A percentile compares a stretch with the other conserved stretches of the same genome.
Conservation (phyloP, 257 asterid species). For the Osmanthus fragrans region DNA sequence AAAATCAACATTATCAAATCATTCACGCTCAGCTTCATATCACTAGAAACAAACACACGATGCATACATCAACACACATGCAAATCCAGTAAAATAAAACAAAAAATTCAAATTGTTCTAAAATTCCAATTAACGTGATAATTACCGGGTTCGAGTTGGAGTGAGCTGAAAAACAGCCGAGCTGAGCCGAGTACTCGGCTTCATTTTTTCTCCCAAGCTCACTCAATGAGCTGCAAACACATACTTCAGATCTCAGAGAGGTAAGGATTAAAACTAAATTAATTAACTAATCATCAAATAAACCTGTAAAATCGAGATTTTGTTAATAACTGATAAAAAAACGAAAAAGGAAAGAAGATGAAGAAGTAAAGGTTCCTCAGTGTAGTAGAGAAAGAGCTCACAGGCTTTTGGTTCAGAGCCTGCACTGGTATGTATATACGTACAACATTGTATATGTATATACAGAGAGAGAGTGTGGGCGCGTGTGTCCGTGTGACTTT, state of each 20-base stretch:
- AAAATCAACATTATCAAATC: slow-evolving; percentile 18
- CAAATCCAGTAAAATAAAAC: neutral
- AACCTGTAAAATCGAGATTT: neutral
- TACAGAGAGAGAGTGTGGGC: slow-evolving; percentile 2
- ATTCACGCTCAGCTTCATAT: neutral
- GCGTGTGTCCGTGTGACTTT: slow-evolving; percentile 16
- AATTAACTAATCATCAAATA: neutral
- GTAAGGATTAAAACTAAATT: slow-evolving; percentile 6
- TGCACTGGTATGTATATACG: slow-evolving; percentile 11
- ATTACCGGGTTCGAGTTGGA: slow-evolving; percentile 88
- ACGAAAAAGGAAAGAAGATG: neutral
- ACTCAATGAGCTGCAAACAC: slow-evolving; percentile 22
- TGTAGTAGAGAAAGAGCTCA: slow-evolving; percentile 13
- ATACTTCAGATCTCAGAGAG: slow-evolving; percentile 58
- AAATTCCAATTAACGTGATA: neutral
- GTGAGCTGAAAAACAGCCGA: slow-evolving; percentile 92
- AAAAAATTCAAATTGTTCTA: neutral
- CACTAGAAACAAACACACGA: neutral
- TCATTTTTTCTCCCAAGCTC: slow-evolving; percentile 43
- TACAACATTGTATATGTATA: slow-evolving; percentile 20
- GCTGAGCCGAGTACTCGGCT: slow-evolving; percentile 65
- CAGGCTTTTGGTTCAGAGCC: slow-evolving; percentile 24
- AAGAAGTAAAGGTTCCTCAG: neutral
- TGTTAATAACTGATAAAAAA: neutral
- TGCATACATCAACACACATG: neutral